Conservation (phyloP, 306 rosid genomes). For the Dicorynia guianensis region DNA sequence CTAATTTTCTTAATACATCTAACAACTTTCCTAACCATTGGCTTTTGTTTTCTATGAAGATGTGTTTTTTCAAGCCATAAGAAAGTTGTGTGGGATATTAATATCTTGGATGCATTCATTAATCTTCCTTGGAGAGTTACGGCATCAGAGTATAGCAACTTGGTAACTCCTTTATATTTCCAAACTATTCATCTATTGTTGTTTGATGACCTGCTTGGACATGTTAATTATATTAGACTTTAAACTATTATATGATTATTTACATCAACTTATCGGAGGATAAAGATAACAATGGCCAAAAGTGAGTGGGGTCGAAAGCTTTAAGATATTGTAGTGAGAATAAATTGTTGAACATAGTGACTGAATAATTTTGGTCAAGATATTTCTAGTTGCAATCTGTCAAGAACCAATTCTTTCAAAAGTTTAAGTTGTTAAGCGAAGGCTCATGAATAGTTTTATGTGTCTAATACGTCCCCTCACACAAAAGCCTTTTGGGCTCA, state of each 20-base stretch:
- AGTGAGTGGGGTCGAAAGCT: background rate
- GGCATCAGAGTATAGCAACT: slow-evolving; percentile 50
- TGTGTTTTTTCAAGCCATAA: slow-evolving; percentile 61
- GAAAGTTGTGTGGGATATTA: slow-evolving; percentile 81
- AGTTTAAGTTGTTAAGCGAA: too few relatives aligned
- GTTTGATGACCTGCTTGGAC: background rate
- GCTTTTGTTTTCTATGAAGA: slow-evolving; percentile 57
- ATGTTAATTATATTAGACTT: background rate
- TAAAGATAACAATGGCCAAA: background rate
- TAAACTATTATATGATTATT: background rate
- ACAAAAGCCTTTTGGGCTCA: too few relatives aligned
- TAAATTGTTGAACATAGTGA: background rate
- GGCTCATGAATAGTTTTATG: too few relatives aligned
- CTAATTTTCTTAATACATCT: background rate
- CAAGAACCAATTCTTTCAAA: too few relatives aligned
- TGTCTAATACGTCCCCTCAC: too few relatives aligned
- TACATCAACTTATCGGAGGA: background rate
- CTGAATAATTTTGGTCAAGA: background rate
- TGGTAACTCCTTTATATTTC: slow-evolving; percentile 64
- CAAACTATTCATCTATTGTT: slow-evolving; percentile 7
- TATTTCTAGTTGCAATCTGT: too few relatives aligned
- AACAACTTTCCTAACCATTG: background rate
- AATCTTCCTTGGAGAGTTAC: slow-evolving; percentile 70
- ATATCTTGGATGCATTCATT: slow-evolving; percentile 54
- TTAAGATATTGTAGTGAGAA: background rate